Conservation (phyloP, 2,329 filamentous ascomycete genomes). For the Diaporthe humulicola region DNA sequence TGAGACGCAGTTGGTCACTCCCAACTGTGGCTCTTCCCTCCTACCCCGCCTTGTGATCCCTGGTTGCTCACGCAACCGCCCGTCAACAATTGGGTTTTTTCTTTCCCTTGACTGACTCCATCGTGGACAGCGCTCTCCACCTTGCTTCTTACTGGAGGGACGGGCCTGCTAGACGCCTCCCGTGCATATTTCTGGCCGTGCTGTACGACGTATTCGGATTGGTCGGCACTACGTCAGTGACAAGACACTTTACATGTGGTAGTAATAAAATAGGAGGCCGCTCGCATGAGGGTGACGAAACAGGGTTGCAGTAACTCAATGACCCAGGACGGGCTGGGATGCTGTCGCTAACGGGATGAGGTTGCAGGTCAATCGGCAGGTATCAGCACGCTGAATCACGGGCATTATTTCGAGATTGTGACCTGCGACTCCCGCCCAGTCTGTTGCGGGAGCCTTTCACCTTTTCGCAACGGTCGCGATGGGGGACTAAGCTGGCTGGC, state of each 20-base stretch:
- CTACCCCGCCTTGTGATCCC: neutral
- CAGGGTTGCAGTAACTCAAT: slow-evolving; percentile 25
- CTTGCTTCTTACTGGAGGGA: neutral
- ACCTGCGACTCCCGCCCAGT: neutral
- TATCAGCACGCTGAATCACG: slow-evolving; percentile 9
- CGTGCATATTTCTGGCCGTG: neutral
- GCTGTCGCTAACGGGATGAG: neutral
- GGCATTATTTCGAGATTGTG: slow-evolving; percentile 5
- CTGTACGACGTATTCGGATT: neutral
- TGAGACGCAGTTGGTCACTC: slow-evolving; percentile 26
- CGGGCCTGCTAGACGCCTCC: neutral
- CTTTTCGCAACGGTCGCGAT: slow-evolving; percentile 8
- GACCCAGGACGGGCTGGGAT: slow-evolving; percentile 6
- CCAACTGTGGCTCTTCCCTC: neutral
- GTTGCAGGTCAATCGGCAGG: slow-evolving; percentile 8
- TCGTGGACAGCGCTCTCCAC: slow-evolving; percentile 6
- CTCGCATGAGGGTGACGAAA: slow-evolving; percentile 29
- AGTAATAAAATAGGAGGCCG: slow-evolving; percentile 25
- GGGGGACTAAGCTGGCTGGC: neutral
- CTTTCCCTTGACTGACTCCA: slow-evolving; percentile 4
- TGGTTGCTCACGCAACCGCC: slow-evolving; percentile 31
- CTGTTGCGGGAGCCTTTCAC: neutral
- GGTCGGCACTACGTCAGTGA: slow-evolving; percentile 20
- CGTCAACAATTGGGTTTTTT: slow-evolving; percentile 18
- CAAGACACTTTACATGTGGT: slow-evolving; percentile 9